Evolutionary conservation across 2,329 filamentous ascomycete species (phyloP).

Genomic region (Fusarium redolens): DNA sequence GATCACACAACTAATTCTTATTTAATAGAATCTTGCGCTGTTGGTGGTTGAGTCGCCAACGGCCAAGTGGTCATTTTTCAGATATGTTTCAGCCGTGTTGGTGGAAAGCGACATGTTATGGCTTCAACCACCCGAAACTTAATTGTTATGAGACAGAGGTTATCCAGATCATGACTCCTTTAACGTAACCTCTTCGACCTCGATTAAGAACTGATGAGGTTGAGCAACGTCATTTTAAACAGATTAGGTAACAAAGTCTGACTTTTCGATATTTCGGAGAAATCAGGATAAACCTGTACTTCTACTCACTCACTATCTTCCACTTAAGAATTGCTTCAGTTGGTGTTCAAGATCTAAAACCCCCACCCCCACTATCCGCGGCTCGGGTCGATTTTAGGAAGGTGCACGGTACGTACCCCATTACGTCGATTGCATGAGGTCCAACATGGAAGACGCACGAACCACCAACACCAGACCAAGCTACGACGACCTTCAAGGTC

Average conservation of each 20-base stretch:
- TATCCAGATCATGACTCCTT: fast-evolving
- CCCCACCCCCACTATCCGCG: constrained; percentile 36
- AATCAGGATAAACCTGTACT: background rate
- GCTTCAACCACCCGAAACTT: background rate
- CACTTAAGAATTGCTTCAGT: background rate
- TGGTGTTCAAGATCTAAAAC: background rate
- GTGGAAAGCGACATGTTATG: background rate
- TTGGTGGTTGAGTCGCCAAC: background rate
- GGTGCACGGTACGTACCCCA: constrained; percentile 35
- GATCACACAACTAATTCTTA: background rate
- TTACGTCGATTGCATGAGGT: constrained; percentile 33
- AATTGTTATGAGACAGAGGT: background rate
- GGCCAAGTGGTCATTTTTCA: background rate
- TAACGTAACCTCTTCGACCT: fast-evolving
- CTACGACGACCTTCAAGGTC: constrained; percentile 33
- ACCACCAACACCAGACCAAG: constrained; percentile 25
- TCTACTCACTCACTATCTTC: no score
- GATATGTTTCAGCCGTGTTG: background rate
- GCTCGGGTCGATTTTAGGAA: constrained; percentile 32
- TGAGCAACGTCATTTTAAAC: no score
- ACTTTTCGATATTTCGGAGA: fast-evolving
- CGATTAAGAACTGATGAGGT: fast-evolving
- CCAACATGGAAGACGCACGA: constrained; percentile 24
- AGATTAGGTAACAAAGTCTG: background rate
- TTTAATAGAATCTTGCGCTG: fast-evolving